These are phyloP conservation scores for Talaromyces adpressus DNA, from an alignment of 495 filamentous ascomycete genomes.

Conservation along the genomic window DNA sequence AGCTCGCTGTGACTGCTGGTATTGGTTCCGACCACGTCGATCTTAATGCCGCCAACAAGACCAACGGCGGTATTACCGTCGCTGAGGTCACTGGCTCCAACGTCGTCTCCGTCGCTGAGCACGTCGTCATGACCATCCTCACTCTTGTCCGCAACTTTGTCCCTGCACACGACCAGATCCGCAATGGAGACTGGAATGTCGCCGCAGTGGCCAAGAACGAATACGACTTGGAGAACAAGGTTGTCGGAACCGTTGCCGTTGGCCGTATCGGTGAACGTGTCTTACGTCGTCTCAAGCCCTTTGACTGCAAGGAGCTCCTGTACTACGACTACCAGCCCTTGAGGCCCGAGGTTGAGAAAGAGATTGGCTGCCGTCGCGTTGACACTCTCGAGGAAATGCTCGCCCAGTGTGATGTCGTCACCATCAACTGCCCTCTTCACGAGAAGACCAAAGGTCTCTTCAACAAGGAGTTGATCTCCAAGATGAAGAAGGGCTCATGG, in stretches of 20 bases:
- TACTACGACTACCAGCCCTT: conserved; percentile 99
- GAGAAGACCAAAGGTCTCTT: conserved; percentile 95
- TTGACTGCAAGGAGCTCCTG: conserved; percentile 98
- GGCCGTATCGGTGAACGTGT: conserved; percentile 98
- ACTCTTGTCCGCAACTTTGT: conserved; percentile 95
- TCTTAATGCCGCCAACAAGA: conserved; percentile 93
- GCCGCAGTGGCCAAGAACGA: conserved; percentile 95
- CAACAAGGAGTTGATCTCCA: conserved; percentile 98
- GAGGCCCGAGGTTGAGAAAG: conserved; percentile 76
- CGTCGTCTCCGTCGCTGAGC: conserved; percentile 84
- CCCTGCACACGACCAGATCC: conserved; percentile 91
- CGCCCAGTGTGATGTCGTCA: conserved; percentile 93
- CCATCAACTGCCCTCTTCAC: conserved; percentile 98
- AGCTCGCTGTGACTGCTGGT: conserved; percentile 92
- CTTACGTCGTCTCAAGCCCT: conserved; percentile 85
- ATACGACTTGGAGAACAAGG: conserved; percentile 95
- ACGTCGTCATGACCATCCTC: conserved; percentile 99
- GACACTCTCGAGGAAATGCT: conserved; percentile 89
- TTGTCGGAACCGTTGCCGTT: conserved; percentile 95
- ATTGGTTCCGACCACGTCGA: conserved; percentile 98
- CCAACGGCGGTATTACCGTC: conserved; percentile 95
- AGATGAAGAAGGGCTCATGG: conserved; percentile 99
- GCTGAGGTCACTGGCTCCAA: conserved; percentile 95
- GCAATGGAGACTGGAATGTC: conserved; percentile 87
- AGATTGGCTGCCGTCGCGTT: conserved; percentile 92